A percentile compares a stretch with the other conserved stretches of the same genome.
These are phyloP conservation scores for Saccharomycopsis selenospora DNA, from an alignment of 805 yeast species.

Conservation along the genomic window DNA sequence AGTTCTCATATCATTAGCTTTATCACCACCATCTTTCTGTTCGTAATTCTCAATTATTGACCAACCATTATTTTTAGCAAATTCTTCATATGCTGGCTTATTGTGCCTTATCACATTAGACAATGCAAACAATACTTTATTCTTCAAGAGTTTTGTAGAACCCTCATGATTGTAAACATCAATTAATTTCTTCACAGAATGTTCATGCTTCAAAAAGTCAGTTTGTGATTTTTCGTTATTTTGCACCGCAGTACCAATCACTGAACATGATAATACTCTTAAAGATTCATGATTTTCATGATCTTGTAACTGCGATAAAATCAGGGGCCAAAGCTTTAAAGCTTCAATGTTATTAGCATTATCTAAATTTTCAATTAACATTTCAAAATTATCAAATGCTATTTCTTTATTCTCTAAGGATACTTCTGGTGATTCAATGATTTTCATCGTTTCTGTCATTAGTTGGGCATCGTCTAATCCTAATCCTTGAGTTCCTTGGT, in stretches of 20 bases:
- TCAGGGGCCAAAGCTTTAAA: conserved; percentile 69
- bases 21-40: conserved; percentile 16
- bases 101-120: conserved; percentile 69
- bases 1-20: conserved; percentile 31
- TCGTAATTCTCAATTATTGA: conserved; percentile 33
- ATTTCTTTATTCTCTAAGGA: conserved; percentile 55
- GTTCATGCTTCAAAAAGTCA: conserved; percentile 47
- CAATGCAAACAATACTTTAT: conserved; percentile 73
- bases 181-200: conserved; percentile 42
- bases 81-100: conserved; percentile 44
- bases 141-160: conserved; percentile 30
- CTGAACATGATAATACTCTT: conserved; percentile 56
- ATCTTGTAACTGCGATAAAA: conserved; percentile 47
- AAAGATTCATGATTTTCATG: conserved; percentile 39
- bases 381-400: conserved; percentile 87
- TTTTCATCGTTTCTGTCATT: conserved; percentile 70
- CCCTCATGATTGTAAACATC: conserved; percentile 30
- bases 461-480: conserved; percentile 68
- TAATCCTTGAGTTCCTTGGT: conserved; percentile 38
- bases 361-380: conserved; percentile 87
- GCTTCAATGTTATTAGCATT: conserved; percentile 90
- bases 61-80: conserved; percentile 61
- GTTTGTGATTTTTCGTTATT: conserved; percentile 75
- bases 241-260: conserved; percentile 87
- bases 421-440: conserved; percentile 51